Evolutionary conservation across 768 basidiomycete genomes (phyloP).

Genomic region (Agaricus blazei): DNA sequence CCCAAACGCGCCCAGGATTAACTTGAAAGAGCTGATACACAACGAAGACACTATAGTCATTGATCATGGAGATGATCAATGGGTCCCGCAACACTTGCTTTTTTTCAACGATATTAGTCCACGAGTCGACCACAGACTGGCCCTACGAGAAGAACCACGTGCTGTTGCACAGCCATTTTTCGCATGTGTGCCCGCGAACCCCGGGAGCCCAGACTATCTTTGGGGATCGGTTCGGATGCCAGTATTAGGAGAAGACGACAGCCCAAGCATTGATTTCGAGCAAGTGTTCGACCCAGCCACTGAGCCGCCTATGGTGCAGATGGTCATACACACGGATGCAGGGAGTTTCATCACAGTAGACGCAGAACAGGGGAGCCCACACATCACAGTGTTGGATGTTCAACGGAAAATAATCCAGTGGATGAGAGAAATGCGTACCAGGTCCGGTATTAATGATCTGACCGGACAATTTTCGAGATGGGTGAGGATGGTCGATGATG

Average conservation of each 20-base stretch:
- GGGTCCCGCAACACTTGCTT: background rate
- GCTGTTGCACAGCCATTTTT: background rate
- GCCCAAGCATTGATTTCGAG: background rate
- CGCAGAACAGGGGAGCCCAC: background rate
- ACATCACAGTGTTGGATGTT: background rate
- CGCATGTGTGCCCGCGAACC: constrained; percentile 4
- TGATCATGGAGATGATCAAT: background rate
- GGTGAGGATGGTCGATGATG: background rate
- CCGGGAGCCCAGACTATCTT: constrained; percentile 6
- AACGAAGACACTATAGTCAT: background rate
- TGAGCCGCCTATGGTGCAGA: background rate
- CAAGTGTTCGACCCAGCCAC: constrained; percentile 1
- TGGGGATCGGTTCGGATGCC: background rate
- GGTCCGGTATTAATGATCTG: background rate
- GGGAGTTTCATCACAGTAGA: background rate
- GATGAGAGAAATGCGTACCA: background rate
- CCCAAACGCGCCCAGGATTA: background rate
- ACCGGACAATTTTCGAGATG: background rate
- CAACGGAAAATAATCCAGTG: background rate
- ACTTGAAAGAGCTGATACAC: background rate
- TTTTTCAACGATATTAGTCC: background rate
- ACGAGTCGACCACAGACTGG: background rate
- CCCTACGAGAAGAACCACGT: background rate
- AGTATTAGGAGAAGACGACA: background rate
- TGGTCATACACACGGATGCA: background rate